A percentile compares a stretch with the other conserved stretches of the same genome.
Conservation (phyloP, 2,329 filamentous ascomycete genomes). For the Polychaeton citri region DNA sequence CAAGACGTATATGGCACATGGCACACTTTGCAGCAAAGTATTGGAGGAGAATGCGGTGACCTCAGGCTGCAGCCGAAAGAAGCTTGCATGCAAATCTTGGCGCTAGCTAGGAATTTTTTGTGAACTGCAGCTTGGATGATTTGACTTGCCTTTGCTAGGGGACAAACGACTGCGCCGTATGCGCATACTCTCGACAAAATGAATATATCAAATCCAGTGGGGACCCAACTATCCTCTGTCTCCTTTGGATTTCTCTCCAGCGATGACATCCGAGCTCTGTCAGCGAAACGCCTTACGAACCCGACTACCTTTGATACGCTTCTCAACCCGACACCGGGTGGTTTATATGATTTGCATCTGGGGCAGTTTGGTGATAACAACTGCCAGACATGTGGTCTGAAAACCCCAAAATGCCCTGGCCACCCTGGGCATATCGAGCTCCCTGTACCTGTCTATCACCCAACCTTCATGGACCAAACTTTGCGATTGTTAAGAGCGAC, state of each 20-base stretch:
- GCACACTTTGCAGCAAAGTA: too few species aligned
- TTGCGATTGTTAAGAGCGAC: slow-evolving; percentile 73
- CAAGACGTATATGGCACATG: too few species aligned
- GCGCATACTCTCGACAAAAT: slow-evolving; percentile 10
- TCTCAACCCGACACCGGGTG: slow-evolving; percentile 76
- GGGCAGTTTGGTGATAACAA: slow-evolving; percentile 77
- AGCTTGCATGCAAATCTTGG: background rate
- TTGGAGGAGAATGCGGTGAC: too few species aligned
- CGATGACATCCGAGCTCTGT: slow-evolving; percentile 74
- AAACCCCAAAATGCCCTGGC: slow-evolving; percentile 66
- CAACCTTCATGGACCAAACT: slow-evolving; percentile 90
- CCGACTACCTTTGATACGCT: slow-evolving; percentile 88
- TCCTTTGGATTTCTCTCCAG: slow-evolving; percentile 78
- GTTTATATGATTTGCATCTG: slow-evolving; percentile 82
- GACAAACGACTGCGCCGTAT: background rate
- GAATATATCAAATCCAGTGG: slow-evolving; percentile 55
- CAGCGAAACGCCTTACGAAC: slow-evolving; percentile 88
- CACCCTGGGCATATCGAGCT: slow-evolving; percentile 93
- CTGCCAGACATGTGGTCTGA: slow-evolving; percentile 85
- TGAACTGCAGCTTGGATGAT: background rate
- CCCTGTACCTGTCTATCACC: slow-evolving; percentile 85
- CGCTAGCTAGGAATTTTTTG: slow-evolving; percentile 1
- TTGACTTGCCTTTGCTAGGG: background rate
- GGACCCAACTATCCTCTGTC: slow-evolving; percentile 72
- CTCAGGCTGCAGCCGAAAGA: too few species aligned